Percentiles rank a stretch among this genome's conserved stretches.
These are phyloP conservation scores for Psilocybe subaeruginosa DNA, from an alignment of 768 basidiomycete genomes.

Conservation along the genomic window DNA sequence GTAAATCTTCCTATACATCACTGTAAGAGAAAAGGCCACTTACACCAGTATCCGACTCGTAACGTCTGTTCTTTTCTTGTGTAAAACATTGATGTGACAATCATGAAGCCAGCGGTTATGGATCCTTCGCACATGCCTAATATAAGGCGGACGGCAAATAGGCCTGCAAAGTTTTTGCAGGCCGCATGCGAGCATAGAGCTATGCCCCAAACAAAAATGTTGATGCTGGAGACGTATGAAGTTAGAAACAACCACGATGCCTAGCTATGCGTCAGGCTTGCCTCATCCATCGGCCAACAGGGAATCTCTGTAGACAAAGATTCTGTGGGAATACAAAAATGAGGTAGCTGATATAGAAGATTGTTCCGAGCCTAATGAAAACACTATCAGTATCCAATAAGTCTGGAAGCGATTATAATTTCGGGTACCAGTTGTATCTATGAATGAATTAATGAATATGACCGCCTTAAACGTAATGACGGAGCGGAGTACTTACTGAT, in stretches of 20 bases:
- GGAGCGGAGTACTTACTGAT: constrained; percentile 47
- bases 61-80: constrained; percentile 70
- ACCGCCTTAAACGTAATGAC: too few species aligned
- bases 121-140: constrained; percentile 75
- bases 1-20: background rate
- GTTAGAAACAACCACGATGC: background rate
- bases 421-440: constrained; percentile 67
- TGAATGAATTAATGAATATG: background rate
- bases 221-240: constrained; percentile 41
- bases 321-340: constrained; percentile 78
- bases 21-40: constrained; percentile 25
- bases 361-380: constrained; percentile 64
- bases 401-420: background rate
- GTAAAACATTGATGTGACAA: constrained; percentile 80
- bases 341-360: constrained; percentile 75
- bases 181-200: constrained; percentile 67
- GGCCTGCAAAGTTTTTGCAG: constrained; percentile 67
- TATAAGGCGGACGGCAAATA: constrained; percentile 65
- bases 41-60: constrained; percentile 79
- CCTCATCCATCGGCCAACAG: constrained; percentile 86
- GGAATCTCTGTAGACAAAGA: constrained; percentile 69
- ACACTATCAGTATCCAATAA: background rate
- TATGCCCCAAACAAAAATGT: constrained; percentile 69
- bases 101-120: constrained; percentile 77
- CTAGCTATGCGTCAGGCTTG: constrained; percentile 20